Evolutionary conservation across 371 early-diverging fungal species (phyloP).

Genomic region (Lichtheimia corymbifera): DNA sequence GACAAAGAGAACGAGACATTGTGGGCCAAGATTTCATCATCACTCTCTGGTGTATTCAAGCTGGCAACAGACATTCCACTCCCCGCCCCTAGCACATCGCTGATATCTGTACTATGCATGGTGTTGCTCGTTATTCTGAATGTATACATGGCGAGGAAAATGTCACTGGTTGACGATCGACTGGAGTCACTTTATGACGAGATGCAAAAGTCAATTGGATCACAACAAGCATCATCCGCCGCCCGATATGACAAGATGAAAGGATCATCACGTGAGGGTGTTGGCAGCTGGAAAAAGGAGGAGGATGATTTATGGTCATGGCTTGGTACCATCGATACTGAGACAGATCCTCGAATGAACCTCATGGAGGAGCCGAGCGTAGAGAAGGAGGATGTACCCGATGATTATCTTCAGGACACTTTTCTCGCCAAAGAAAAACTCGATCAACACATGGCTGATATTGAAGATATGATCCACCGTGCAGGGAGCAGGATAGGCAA

Average conservation of each 20-base stretch:
- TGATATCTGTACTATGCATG: slow-evolving; percentile 35
- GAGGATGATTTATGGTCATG: slow-evolving; percentile 34
- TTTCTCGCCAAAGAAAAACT: slow-evolving; percentile 24
- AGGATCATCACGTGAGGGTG: background rate
- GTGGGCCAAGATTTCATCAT: slow-evolving; percentile 5
- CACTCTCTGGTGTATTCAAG: background rate
- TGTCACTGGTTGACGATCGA: slow-evolving; percentile 36
- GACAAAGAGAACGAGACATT: background rate
- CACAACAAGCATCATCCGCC: no score
- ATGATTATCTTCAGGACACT: slow-evolving; percentile 13
- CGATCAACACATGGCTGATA: slow-evolving; percentile 34
- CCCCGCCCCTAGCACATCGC: slow-evolving; percentile 22
- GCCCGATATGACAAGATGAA: background rate
- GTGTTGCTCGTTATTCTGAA: slow-evolving; percentile 35
- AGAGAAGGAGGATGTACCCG: slow-evolving; percentile 4
- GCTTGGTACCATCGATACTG: slow-evolving; percentile 32
- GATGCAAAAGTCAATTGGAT: background rate
- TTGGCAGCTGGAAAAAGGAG: background rate
- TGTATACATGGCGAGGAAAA: slow-evolving; percentile 39
- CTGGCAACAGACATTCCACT: background rate
- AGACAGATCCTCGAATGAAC: slow-evolving; percentile 12
- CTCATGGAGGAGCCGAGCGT: background rate
- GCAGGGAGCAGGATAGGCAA: slow-evolving; percentile 37
- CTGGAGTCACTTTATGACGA: slow-evolving; percentile 9
- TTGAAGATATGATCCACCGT: slow-evolving; percentile 43